These are phyloP conservation scores for Stagonosporopsis cucurbitacearum DNA, from an alignment of 2,329 filamentous ascomycete species.

Conservation along the genomic window DNA sequence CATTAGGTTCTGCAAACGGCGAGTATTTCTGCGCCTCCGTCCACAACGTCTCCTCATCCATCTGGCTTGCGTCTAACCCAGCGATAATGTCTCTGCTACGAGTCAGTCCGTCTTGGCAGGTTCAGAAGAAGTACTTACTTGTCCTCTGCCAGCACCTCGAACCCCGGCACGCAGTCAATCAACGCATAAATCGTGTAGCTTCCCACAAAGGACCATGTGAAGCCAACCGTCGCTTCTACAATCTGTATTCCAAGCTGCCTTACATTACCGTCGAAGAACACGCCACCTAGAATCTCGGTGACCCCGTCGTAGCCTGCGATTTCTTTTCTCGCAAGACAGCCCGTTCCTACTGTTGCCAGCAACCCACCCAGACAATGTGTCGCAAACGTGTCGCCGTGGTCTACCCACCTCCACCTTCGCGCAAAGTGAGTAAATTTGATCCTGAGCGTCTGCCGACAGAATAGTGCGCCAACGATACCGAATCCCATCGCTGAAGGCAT, in stretches of 20 bases:
- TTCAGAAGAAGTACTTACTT: slow-evolving; percentile 51
- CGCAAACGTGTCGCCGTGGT: slow-evolving; percentile 63
- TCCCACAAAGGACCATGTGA: slow-evolving; percentile 59
- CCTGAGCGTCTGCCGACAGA: slow-evolving; percentile 59
- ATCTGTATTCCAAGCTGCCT: slow-evolving; percentile 59
- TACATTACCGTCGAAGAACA: slow-evolving; percentile 61
- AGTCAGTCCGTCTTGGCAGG: slow-evolving; percentile 7
- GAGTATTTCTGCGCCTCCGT: slow-evolving; percentile 46
- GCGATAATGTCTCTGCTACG: slow-evolving; percentile 53
- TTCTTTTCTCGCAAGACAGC: slow-evolving; percentile 58
- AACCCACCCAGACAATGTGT: slow-evolving; percentile 62
- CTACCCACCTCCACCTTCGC: slow-evolving; percentile 58
- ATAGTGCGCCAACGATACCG: slow-evolving; percentile 55
- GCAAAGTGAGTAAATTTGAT: slow-evolving; percentile 61
- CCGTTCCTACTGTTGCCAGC: slow-evolving; percentile 59
- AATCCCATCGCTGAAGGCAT: slow-evolving; percentile 58
- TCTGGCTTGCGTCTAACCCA: slow-evolving; percentile 59
- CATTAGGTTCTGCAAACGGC: slow-evolving; percentile 40
- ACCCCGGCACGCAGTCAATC: slow-evolving; percentile 60
- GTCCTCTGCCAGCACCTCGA: slow-evolving; percentile 60
- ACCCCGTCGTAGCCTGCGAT: slow-evolving; percentile 61
- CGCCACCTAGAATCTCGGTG: slow-evolving; percentile 58
- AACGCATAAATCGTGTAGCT: slow-evolving; percentile 58
- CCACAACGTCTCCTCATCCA: slow-evolving; percentile 56
- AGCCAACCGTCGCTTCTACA: slow-evolving; percentile 59